Base-by-base conservation (phyloP, 106 monocot genomes). In the Dendrobium catenatum region DNA sequence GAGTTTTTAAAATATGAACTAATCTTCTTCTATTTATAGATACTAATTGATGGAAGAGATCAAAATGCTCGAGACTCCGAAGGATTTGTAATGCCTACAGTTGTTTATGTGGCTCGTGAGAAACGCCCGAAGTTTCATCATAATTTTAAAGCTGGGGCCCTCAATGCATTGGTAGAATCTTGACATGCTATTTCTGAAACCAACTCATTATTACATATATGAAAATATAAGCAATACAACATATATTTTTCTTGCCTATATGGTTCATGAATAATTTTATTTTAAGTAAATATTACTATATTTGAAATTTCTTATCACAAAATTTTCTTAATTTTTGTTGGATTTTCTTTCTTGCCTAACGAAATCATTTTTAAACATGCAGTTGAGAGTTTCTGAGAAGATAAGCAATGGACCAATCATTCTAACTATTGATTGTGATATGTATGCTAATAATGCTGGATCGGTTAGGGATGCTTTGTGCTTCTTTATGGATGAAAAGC, bases 81-180 rank as follows among this genome's bases (percentile, higher is more conserved):
- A 58, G 90, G 82, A 55, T 51, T 19, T 75, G 48, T 27, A 6
- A 79, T 89, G 78, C 89, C 94, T n/a, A 91, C 88, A 17, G 81
- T 94, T 55, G 91, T 94, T n/a, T 94, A 94, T 83, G 79, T 94
- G 81, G 88, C 94, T 27, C 89, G 94, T 46, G 94, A 94, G 83
- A 94, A 94, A 79, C 88, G 86, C 33, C 86, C 85, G 4, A 37
- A 83, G 10, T 81, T 77, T 49, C 88, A 86, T 17, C 94, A 94
- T 66, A 88, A 94, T 83, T 94, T 89, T 83, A 91, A 94, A 80
- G 94, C 94, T 66, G 94, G 94, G 42, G 91, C 94, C 3, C 85
- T 94, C 86, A 94, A 94, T 79, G 72, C 89, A 33, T 73, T 94
- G 84, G 94, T 91, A 86, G 33, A 43, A 48, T 20, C 43, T 43